Percentiles rank a stretch among this genome's conserved stretches.
Evolutionary conservation across 768 basidiomycete genomes (phyloP).

Genomic region (Boletus sensibilis): DNA sequence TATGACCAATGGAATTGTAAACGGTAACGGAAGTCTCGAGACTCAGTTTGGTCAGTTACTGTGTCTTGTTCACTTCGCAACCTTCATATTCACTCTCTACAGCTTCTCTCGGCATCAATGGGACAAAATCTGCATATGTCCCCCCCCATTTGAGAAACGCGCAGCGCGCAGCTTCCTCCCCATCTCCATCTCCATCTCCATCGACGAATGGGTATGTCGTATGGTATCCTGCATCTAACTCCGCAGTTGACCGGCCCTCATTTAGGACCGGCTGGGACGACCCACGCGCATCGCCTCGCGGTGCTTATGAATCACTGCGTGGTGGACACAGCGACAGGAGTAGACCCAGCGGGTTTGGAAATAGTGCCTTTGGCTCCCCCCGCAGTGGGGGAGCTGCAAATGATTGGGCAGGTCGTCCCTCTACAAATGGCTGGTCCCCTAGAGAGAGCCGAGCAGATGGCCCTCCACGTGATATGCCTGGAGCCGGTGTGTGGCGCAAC

Average conservation of each 20-base stretch:
- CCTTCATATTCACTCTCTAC: constrained; percentile 8
- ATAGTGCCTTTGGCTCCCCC: constrained; percentile 35
- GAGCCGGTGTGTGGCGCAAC: constrained; percentile 78
- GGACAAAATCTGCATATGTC: constrained; percentile 76
- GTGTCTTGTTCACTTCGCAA: background rate
- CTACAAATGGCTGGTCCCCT: constrained; percentile 39
- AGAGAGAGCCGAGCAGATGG: constrained; percentile 33
- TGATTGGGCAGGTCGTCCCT: constrained; percentile 45
- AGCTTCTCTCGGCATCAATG: constrained; percentile 77
- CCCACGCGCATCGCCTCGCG: constrained; percentile 66
- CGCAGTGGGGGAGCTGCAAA: constrained; percentile 31
- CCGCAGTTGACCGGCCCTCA: constrained; percentile 21
- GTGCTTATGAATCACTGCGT: constrained; percentile 42
- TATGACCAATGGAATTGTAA: constrained; percentile 94
- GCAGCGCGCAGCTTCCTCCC: constrained; percentile 79
- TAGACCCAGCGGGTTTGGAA: constrained; percentile 42
- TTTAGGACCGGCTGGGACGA: constrained; percentile 72
- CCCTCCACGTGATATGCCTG: constrained; percentile 49
- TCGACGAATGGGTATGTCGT: constrained; percentile 52
- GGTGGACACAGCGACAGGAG: constrained; percentile 39
- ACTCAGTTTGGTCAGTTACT: constrained; percentile 62
- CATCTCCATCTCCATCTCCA: constrained; percentile 32
- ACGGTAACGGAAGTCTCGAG: constrained; percentile 70
- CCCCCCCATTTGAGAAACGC: constrained; percentile 83
- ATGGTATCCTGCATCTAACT: constrained; percentile 12